phyloP scores from a whole-genome alignment of 352 stramenopile genomes.

The Phytopythium sindhum region DNA sequence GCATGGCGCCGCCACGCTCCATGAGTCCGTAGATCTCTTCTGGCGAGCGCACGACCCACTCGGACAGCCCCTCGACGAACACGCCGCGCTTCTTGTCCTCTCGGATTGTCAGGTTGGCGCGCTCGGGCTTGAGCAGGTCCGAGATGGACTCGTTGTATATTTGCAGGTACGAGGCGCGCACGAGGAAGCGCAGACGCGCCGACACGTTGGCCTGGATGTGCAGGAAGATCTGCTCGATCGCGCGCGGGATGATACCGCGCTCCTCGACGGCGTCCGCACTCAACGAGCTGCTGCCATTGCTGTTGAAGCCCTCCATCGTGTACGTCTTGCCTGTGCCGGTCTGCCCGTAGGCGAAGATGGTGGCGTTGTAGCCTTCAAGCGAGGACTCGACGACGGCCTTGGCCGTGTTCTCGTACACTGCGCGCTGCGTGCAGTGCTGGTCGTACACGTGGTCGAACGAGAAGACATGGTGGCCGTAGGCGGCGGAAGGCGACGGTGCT shows the following conservation, averaged over 20 bases:
- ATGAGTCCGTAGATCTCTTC: conserved; percentile 95
- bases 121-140: conserved; percentile 92
- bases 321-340: conserved; percentile 93
- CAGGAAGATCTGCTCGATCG: conserved; percentile 95
- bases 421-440: conserved; percentile 84
- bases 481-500: conserved; percentile 19
- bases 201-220: conserved; percentile 90
- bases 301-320: conserved; percentile 97
- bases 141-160: conserved; percentile 96
- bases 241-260: conserved; percentile 96
- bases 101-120: conserved; percentile 90
- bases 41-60: conserved; percentile 92
- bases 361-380: conserved; percentile 91
- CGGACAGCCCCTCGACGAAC: conserved; percentile 93
- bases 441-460: conserved; percentile 96
- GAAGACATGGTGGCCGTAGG: conserved; percentile 88
- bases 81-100: conserved; percentile 92
- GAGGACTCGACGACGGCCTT: conserved; percentile 91
- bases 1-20: conserved; percentile 85
- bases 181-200: conserved; percentile 85
- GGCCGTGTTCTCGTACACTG: conserved; percentile 93
- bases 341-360: conserved; percentile 90
- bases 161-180: conserved; percentile 91
- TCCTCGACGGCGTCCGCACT: conserved; percentile 69
- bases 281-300: conserved; percentile 37